Evolutionary conservation across 1,139 yeast species (phyloP), one percentile per base, ranked within the genome.

Genomic region (Geotrichum carabidarum): DNA sequence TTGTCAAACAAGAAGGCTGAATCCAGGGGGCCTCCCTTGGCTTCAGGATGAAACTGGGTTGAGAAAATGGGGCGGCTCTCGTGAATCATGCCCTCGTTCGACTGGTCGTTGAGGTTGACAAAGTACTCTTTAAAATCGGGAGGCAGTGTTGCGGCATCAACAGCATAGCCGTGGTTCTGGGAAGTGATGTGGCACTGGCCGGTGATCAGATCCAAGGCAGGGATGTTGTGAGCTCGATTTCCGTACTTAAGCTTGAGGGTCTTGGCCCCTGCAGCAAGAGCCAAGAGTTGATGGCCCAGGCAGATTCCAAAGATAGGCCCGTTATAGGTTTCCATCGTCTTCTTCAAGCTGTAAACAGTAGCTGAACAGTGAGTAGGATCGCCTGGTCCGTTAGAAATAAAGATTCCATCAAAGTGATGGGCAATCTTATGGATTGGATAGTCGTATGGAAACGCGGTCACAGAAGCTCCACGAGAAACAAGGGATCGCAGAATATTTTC

Each of bases 371-470:
- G 95, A 54, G 95, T 87, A 68, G 99, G 99, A 74, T 93, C 97
- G 66, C 99, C 99, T 48, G 99, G 99, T 51, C 99, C 99, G 70
- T 93, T 93, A 51, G 97, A 88, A n/a, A 93, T 83, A 75, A 93
- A 93, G 55, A 93, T 74, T 65, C 98, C 99, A 69, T 93, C 99
- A 68, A 90, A 93, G 71, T 86, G 87, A 71, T 82, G 81, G 57
- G 96, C 97, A 63, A 90, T 83, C 68, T 88, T 86, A 68, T 91
- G 91, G 63, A 93, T 81, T 61, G 96, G 96, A 71, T 87, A 91
- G 74, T 93, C 86, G 73, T 86, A 90, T 53, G 99, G 99, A 81
- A 93, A 86, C 34, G 93, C 98, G 1, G 98, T 93, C 64, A 91
- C 83, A 31, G 95, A 85, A 37, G 97, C 97, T 59, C 98, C 99